Evolutionary conservation across 1,284 basidiomycete genomes (phyloP).

Genomic region (Fomitiporia mediterranea): DNA sequence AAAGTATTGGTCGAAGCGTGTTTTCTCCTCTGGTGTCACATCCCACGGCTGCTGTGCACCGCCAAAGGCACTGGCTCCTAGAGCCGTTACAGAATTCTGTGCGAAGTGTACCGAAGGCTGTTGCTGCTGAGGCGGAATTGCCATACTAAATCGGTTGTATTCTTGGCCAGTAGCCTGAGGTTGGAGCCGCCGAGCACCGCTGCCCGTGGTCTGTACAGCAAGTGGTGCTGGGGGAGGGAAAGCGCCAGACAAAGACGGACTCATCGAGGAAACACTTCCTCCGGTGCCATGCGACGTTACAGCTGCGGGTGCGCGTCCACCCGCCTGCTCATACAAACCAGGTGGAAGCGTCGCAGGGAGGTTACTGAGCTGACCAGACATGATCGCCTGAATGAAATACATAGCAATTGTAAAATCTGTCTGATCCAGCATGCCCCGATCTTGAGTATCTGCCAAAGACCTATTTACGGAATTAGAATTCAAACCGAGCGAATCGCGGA

Average conservation of each 20-base stretch:
- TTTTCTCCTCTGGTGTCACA: slow-evolving; percentile 80
- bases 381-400: slow-evolving; percentile 90
- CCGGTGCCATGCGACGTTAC: slow-evolving; percentile 57
- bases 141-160: slow-evolving; percentile 15
- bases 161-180: slow-evolving; percentile 46
- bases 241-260: slow-evolving; percentile 39
- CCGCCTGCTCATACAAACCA: slow-evolving; percentile 85
- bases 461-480: slow-evolving; percentile 36
- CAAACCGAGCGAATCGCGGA: background rate
- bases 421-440: slow-evolving; percentile 84
- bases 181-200: slow-evolving; percentile 17
- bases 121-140: background rate
- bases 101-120: slow-evolving; percentile 11
- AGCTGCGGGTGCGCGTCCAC: slow-evolving; percentile 37
- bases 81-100: slow-evolving; percentile 22
- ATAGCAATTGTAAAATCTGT: slow-evolving; percentile 96
- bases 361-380: slow-evolving; percentile 74
- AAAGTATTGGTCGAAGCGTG: slow-evolving; percentile 79
- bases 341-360: slow-evolving; percentile 84
- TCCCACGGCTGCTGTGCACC: slow-evolving; percentile 62
- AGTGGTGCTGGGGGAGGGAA: slow-evolving; percentile 31
- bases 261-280: slow-evolving; percentile 47
- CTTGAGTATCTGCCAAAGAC: slow-evolving; percentile 92
- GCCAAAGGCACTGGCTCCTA: slow-evolving; percentile 34
- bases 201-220: slow-evolving; percentile 22